phyloP scores from a whole-genome alignment of 2,329 filamentous ascomycete genomes.

The Penicillium fuscoglaucum region DNA sequence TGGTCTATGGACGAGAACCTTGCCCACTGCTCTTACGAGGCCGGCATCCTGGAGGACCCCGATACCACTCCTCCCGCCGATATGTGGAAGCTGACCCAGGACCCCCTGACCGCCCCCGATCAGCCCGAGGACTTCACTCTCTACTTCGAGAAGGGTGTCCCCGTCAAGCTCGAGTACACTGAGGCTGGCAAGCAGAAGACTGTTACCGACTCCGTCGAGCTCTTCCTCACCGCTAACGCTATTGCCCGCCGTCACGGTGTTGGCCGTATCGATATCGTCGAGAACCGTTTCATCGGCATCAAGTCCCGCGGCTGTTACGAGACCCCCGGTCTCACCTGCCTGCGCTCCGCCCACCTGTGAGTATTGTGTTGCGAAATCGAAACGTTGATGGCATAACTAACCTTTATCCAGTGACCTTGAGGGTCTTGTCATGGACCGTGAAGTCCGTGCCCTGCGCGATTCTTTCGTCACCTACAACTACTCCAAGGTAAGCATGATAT shows the following conservation, averaged over 20 bases:
- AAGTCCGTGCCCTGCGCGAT: constrained; percentile 68
- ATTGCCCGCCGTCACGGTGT: constrained; percentile 73
- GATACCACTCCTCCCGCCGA: constrained; percentile 66
- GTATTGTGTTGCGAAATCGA: constrained; percentile 50
- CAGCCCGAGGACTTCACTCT: constrained; percentile 70
- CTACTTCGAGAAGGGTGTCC: constrained; percentile 73
- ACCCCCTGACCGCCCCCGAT: constrained; percentile 69
- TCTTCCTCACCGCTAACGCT: constrained; percentile 71
- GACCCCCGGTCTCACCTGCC: constrained; percentile 36
- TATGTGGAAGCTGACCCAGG: constrained; percentile 72
- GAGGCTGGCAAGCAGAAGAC: constrained; percentile 53
- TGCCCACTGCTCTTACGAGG: constrained; percentile 72
- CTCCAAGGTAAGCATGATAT: constrained; percentile 45
- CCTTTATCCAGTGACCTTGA: constrained; percentile 24
- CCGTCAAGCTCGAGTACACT: constrained; percentile 63
- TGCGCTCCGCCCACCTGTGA: constrained; percentile 42
- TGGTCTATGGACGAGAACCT: constrained; percentile 56
- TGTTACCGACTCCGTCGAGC: constrained; percentile 67
- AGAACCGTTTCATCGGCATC: constrained; percentile 76
- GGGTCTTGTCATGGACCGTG: constrained; percentile 66
- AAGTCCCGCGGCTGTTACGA: constrained; percentile 84
- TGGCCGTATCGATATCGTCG: constrained; percentile 79
- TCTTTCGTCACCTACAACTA: constrained; percentile 69
- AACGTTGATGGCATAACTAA: constrained; percentile 9
- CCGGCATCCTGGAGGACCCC: constrained; percentile 60